A percentile compares a stretch with the other conserved stretches of the same genome.
Evolutionary conservation across 2,329 filamentous ascomycete genomes (phyloP).

Genomic region (Pleurostoma richardsiae): DNA sequence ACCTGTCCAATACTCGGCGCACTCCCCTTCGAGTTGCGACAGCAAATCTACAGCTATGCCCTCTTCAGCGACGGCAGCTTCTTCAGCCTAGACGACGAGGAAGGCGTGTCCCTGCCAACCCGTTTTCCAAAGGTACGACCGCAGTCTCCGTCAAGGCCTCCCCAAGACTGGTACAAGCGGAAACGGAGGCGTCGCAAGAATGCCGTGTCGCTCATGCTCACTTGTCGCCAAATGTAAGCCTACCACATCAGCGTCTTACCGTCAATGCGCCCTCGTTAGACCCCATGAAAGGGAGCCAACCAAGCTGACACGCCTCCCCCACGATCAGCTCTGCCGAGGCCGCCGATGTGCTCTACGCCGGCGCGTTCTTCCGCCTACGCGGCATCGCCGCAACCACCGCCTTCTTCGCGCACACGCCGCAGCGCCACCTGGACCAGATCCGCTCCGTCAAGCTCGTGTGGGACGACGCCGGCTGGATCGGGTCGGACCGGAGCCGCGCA

Average conservation of each 20-base stretch:
- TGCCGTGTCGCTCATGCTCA: slow-evolving; percentile 7
- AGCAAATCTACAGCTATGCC: slow-evolving; percentile 10
- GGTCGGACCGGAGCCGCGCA: slow-evolving; percentile 6
- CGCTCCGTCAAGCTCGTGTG: slow-evolving; percentile 10
- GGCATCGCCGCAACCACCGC: slow-evolving; percentile 7
- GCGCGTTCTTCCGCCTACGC: slow-evolving; percentile 10
- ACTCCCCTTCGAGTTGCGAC: slow-evolving; percentile 7
- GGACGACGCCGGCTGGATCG: slow-evolving; percentile 9
- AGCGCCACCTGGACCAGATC: slow-evolving; percentile 6
- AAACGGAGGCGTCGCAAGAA: background rate
- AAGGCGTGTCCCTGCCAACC: slow-evolving; percentile 6
- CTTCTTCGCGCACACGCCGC: slow-evolving; percentile 7
- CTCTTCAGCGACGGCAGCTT: slow-evolving; percentile 9
- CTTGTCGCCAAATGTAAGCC: slow-evolving; percentile 7
- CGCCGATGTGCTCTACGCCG: slow-evolving; percentile 6
- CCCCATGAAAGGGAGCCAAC: too few relatives aligned
- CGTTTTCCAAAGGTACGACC: slow-evolving; percentile 8
- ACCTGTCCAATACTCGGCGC: slow-evolving; percentile 5
- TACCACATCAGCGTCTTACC: background rate
- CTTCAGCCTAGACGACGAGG: slow-evolving; percentile 9
- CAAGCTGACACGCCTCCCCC: too few relatives aligned
- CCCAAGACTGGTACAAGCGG: background rate
- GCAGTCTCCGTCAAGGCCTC: background rate
- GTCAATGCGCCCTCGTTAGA: too few relatives aligned
- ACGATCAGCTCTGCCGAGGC: slow-evolving; percentile 6